These are phyloP conservation scores for Microsporum audouinii DNA, from an alignment of 2,329 filamentous ascomycete species.

Conservation along the genomic window DNA sequence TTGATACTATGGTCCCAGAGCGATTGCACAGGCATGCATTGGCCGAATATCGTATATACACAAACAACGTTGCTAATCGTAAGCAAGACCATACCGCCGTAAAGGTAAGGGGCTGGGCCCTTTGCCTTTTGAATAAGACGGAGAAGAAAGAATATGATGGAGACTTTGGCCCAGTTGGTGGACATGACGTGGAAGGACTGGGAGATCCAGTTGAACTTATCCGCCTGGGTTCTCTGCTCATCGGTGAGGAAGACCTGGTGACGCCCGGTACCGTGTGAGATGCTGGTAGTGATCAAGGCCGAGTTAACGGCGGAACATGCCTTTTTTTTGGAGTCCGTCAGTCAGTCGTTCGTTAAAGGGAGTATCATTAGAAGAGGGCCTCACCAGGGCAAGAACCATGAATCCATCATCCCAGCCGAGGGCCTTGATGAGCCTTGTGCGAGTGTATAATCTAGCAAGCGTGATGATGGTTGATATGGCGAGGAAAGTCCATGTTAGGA, in stretches of 20 bases:
- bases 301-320: conserved; percentile 4
- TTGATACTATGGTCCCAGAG: conserved; percentile 8
- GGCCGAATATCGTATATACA: conserved; percentile 9
- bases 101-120: conserved; percentile 5
- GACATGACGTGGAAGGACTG: conserved; percentile 11
- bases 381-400: conserved; percentile 13
- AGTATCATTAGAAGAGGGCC: neutral
- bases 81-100: conserved; percentile 10
- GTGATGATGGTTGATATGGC: conserved; percentile 6
- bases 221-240: conserved; percentile 7
- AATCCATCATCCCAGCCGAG: conserved; percentile 14
- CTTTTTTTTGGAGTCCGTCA: neutral
- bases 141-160: conserved; percentile 11
- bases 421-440: conserved; percentile 4
- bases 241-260: conserved; percentile 8
- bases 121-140: conserved; percentile 11
- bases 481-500: conserved; percentile 9
- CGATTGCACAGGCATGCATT: conserved; percentile 7
- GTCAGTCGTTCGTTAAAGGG: neutral
- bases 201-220: conserved; percentile 12
- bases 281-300: conserved; percentile 6
- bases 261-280: conserved; percentile 10
- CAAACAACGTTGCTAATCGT: conserved; percentile 9
- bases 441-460: conserved; percentile 9
- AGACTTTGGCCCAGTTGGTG: conserved; percentile 13